These are phyloP conservation scores for Phaeotremella fagi DNA, from an alignment of 768 basidiomycete species.

Conservation along the genomic window DNA sequence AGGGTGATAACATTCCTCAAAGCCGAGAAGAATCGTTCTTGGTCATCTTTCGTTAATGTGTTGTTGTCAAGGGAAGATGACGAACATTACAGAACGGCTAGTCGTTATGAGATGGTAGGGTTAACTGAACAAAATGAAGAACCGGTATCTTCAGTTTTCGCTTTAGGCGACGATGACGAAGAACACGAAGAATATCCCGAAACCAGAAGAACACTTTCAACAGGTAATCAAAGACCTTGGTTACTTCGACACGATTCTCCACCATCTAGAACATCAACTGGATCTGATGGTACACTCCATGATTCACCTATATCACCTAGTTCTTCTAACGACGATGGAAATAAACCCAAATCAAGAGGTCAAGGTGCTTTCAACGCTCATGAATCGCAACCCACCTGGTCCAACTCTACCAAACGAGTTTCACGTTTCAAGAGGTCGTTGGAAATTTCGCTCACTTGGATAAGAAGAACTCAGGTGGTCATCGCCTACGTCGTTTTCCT, in stretches of 20 bases:
- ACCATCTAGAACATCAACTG: conserved; percentile 17
- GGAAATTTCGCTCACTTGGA: conserved; percentile 39
- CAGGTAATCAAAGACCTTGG: conserved; percentile 9
- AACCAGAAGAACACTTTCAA: not conserved
- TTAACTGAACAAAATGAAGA: conserved; percentile 7
- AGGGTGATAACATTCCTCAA: conserved; percentile 14
- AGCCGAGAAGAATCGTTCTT: conserved; percentile 13
- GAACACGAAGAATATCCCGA: conserved; percentile 11
- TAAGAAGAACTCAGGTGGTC: conserved; percentile 63
- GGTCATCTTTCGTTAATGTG: conserved; percentile 19
- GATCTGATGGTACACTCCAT: conserved; percentile 32
- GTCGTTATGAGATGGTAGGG: conserved; percentile 34
- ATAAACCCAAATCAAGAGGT: conserved; percentile 4
- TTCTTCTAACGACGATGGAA: conserved; percentile 12
- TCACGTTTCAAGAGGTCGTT: conserved; percentile 7
- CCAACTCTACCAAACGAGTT: not conserved
- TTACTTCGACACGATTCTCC: conserved; percentile 21
- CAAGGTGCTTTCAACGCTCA: conserved; percentile 15
- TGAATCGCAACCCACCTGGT: conserved; percentile 15
- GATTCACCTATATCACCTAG: conserved; percentile 13
- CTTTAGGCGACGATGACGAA: conserved; percentile 18
- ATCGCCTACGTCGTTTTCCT: conserved; percentile 65
- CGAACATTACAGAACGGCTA: conserved; percentile 7
- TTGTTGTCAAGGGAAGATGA: not conserved
- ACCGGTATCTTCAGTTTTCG: conserved; percentile 23